A percentile compares a stretch with the other conserved stretches of the same genome.
Conservation (phyloP, 2,329 filamentous ascomycete species). For the Ilyonectria robusta region DNA sequence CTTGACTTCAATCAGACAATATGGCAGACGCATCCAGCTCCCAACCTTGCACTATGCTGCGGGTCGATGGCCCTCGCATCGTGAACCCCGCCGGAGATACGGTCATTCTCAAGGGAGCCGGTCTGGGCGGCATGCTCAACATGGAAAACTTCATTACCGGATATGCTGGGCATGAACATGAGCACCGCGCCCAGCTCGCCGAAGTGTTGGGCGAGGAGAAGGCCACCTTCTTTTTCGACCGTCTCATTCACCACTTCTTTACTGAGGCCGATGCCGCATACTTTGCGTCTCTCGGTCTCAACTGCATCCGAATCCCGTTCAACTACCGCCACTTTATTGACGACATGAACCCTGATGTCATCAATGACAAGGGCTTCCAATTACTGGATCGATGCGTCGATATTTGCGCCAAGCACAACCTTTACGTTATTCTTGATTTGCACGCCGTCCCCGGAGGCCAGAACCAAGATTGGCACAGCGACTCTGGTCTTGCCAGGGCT, state of each 20-base stretch:
- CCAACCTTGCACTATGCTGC: constrained; percentile 47
- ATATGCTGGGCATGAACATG: constrained; percentile 70
- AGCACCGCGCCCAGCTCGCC: constrained; percentile 68
- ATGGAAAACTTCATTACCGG: constrained; percentile 77
- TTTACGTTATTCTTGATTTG: constrained; percentile 62
- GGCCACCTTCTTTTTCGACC: constrained; percentile 73
- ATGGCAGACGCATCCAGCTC: constrained; percentile 2
- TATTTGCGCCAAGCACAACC: constrained; percentile 58
- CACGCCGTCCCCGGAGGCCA: constrained; percentile 62
- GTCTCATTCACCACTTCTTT: constrained; percentile 71
- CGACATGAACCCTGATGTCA: constrained; percentile 63
- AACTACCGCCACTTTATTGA: constrained; percentile 72
- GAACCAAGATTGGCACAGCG: constrained; percentile 64
- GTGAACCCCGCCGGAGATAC: constrained; percentile 60
- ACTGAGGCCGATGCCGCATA: constrained; percentile 71
- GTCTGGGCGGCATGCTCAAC: constrained; percentile 52
- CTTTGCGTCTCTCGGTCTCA: constrained; percentile 68
- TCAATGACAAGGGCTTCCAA: constrained; percentile 64
- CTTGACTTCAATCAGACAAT: background rate
- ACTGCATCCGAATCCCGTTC: constrained; percentile 72
- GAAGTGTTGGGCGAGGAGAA: constrained; percentile 69
- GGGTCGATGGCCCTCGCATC: constrained; percentile 53
- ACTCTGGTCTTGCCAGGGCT: constrained; percentile 55
- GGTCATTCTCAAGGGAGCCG: constrained; percentile 60
- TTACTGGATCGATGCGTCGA: constrained; percentile 64